Evolutionary conservation across 768 basidiomycete species (phyloP), one percentile per base, ranked within the genome.

Genomic region (Termitomyces sp.): DNA sequence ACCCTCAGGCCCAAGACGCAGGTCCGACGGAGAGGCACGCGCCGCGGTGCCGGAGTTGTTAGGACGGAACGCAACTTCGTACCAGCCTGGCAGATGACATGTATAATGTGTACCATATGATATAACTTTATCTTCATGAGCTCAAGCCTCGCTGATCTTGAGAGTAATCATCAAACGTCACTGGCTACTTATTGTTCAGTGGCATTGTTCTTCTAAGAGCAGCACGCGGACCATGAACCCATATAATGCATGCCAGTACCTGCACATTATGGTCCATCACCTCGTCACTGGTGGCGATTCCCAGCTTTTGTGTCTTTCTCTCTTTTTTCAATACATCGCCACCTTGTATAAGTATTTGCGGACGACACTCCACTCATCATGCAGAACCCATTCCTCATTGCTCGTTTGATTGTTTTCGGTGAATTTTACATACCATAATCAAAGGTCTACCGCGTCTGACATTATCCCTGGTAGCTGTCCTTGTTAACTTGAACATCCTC

Each of bases 351-450:
- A 2, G 12, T 33, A 12, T 22, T 5, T 16, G 15, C n/a, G 22
- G 18, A 39, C 53, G 49, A 55, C 49, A 39, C 36, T 46, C 16
- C 32, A 20, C 24, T 59, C 66, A 57, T 63, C 32, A 79, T 82
- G 78, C 75, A 72, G 58, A 87, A 80, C 67, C 73, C 80, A 4
- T 87, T 90, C 70, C 71, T 89, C 55, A 71, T 85, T 57, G 68
- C 81, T 60, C 84, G 89, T 57, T 78, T 83, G 32, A 78, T 86
- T 44, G 70, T 84, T 58, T 82, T 89, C 63, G 80, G 89, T 87
- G 62, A 69, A 84, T 69, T 0, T 7, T 42, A 52, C 44, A 33
- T 49, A 36, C 44, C 36, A 20, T 60, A 18, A 7, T 38, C 18
- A 7, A 57, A 39, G 8, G 15, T 11, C 42, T 24, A 22, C 20